Base-by-base conservation (phyloP, 495 filamentous ascomycete species). In the Penicillium manginii region DNA sequence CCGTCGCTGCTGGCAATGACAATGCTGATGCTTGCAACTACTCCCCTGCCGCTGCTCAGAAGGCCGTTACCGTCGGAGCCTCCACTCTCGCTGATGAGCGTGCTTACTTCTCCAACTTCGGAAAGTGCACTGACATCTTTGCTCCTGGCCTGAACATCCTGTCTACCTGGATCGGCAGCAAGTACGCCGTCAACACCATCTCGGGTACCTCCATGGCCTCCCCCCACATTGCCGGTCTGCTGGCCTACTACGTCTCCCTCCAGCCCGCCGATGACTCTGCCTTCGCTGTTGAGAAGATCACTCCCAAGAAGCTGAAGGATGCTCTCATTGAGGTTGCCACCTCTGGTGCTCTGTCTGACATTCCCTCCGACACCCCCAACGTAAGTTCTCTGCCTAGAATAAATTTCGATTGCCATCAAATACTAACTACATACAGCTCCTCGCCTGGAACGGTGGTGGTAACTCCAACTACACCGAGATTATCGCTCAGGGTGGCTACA, bases 61-160 rank as follows among this genome's bases (percentile, higher is more conserved):
- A 93, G 72, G 93, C 96, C 54, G 88, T 99, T 67, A 99, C 96
- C 49, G 96, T 99, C 58, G 96, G 93, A 72, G 96, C 96, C 60
- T 96, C 92, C 18, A 96, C 90, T 57, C 83, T 99, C 32, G 83
- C 83, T 63, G 96, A 99, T 74, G 91, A 92, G 83, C 93, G 96
- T 76, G 96, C 96, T 61, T 99, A 98, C 86, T 99, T 99, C 88
- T 98, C 96, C 85, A 99, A 99, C 88, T 98, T 87, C 78, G 96
- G 96, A 73, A 93, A 92, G 84, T 99, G 96, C 84, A 96, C 93
- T 71, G 92, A 98, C 74, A 97, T 99, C 82, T 99, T 99, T 72
- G 96, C 92, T 55, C 96, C 96, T 52, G 96, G 96, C 66, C 83
- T 98, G 49, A 97, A 92, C 87, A 98, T 99, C 63, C 83, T 89